Evolutionary conservation across 768 basidiomycete species (phyloP).

Genomic region (Suillus spraguei): DNA sequence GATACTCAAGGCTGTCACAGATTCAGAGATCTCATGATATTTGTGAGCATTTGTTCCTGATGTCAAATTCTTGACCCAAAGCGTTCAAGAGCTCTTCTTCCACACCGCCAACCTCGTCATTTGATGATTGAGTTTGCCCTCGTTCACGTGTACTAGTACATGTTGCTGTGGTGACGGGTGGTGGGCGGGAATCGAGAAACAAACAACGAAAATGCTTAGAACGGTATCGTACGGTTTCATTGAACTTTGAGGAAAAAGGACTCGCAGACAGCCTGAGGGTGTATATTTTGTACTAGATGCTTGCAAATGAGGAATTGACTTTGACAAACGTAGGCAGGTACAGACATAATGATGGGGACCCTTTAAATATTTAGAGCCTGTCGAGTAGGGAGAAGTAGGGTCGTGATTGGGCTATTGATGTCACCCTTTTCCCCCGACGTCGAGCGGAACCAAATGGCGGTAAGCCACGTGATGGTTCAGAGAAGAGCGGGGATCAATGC

Average conservation of each 20-base stretch:
- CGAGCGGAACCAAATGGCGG: too few species aligned
- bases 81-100: not conserved
- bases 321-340: slow-evolving; percentile 20
- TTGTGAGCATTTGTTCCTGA: not conserved
- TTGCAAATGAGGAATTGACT: slow-evolving; percentile 25
- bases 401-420: slow-evolving; percentile 9
- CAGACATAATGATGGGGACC: slow-evolving; percentile 21
- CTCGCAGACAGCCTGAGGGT: not conserved
- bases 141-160: not conserved
- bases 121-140: not conserved
- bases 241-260: slow-evolving; percentile 23
- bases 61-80: not conserved
- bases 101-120: not conserved
- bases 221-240: slow-evolving; percentile 17
- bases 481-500: too few species aligned
- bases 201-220: slow-evolving; percentile 9
- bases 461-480: too few species aligned
- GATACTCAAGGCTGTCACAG: slow-evolving; percentile 1
- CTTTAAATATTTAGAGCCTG: slow-evolving; percentile 17
- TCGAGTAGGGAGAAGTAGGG: too few species aligned
- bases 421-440: too few species aligned
- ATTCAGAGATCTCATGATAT: not conserved
- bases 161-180: not conserved
- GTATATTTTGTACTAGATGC: slow-evolving; percentile 20
- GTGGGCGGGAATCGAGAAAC: not conserved